These are phyloP conservation scores for Epicoccum sorghinum DNA, from an alignment of 2,329 filamentous ascomycete species.

Conservation along the genomic window DNA sequence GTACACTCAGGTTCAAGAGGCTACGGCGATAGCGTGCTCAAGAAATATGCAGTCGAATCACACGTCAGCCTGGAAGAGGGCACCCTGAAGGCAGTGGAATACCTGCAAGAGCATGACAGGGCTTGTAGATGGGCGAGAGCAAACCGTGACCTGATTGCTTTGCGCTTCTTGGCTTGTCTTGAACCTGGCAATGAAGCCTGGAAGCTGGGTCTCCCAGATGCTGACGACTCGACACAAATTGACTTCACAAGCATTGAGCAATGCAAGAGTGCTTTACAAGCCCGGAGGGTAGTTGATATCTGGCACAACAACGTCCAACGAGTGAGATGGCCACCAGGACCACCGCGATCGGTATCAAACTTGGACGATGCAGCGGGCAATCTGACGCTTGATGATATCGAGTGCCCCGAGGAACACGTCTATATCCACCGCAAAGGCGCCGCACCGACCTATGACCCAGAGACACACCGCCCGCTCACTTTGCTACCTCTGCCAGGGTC, in stretches of 20 bases:
- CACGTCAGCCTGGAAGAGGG: conserved; percentile 34
- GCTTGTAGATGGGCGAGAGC: conserved; percentile 47
- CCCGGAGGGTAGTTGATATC: conserved; percentile 45
- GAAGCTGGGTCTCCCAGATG: conserved; percentile 19
- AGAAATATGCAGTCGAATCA: conserved; percentile 32
- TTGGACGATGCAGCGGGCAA: neutral
- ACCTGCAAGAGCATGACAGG: conserved; percentile 44
- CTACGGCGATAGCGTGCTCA: conserved; percentile 45
- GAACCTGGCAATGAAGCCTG: conserved; percentile 41
- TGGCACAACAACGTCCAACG: conserved; percentile 48
- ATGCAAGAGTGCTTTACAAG: conserved; percentile 26
- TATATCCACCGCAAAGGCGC: conserved; percentile 50
- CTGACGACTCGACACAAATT: neutral
- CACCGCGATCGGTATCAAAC: neutral
- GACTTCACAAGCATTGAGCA: conserved; percentile 16
- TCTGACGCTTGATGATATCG: neutral
- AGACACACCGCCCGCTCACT: conserved; percentile 27
- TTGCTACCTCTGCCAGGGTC: conserved; percentile 48
- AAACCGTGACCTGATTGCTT: conserved; percentile 48
- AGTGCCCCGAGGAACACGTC: conserved; percentile 20
- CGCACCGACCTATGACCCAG: conserved; percentile 37
- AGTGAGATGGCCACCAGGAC: conserved; percentile 38
- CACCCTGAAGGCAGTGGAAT: conserved; percentile 32
- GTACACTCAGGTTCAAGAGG: conserved; percentile 49
- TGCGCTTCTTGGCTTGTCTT: conserved; percentile 46